phyloP scores from a whole-genome alignment of 371 early-diverging fungal genomes.

The Phascolomyces articulosus region DNA sequence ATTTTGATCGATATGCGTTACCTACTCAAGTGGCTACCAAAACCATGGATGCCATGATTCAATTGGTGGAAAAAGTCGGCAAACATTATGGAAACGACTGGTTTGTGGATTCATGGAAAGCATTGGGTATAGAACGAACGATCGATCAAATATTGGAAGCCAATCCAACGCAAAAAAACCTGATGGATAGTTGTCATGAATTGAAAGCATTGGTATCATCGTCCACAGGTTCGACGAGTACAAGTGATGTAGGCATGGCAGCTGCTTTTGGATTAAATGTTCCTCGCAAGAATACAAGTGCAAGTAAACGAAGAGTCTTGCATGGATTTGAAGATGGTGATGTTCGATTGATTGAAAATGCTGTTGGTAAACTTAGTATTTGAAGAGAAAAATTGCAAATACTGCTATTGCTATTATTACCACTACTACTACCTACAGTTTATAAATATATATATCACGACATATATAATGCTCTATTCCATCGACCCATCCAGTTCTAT shows the following conservation, averaged over 20 bases:
- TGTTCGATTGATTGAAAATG: constrained; percentile 47
- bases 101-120: not conserved
- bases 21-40: not conserved
- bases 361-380: constrained; percentile 32
- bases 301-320: constrained; percentile 43
- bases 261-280: constrained; percentile 31
- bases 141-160: not conserved
- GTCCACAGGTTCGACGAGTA: not conserved
- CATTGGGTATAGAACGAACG: not conserved
- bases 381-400: not conserved
- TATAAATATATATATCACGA: too few species aligned
- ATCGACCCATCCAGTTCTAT: too few species aligned
- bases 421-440: too few species aligned
- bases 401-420: too few species aligned
- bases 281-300: constrained; percentile 15
- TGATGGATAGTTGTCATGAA: not conserved
- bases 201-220: not conserved
- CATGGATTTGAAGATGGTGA: constrained; percentile 52
- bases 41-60: constrained; percentile 6
- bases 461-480: too few species aligned
- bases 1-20: not conserved
- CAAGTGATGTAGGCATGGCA: constrained; percentile 15
- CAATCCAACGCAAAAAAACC: not conserved
- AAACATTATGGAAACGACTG: not conserved
- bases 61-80: not conserved